phyloP scores from a whole-genome alignment of 2,329 filamentous ascomycete genomes.

The Ophiosphaerella herpotricha region DNA sequence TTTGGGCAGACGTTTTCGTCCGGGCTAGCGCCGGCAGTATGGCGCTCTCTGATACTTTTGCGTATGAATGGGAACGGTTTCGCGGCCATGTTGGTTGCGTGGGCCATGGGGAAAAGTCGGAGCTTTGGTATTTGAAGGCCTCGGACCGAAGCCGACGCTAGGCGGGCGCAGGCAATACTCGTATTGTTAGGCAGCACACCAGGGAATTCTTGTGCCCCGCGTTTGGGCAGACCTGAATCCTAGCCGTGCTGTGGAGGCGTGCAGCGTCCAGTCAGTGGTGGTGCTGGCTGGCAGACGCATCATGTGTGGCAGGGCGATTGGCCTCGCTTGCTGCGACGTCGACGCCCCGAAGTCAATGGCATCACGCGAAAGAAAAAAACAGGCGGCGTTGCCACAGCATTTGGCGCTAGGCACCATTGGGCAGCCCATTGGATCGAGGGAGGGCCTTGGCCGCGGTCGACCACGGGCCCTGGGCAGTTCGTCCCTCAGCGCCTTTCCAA shows the following conservation, averaged over 20 bases:
- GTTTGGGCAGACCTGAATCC: slow-evolving; percentile 21
- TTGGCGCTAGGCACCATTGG: slow-evolving; percentile 9
- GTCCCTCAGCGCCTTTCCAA: slow-evolving; percentile 25
- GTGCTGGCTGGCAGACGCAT: slow-evolving; percentile 6
- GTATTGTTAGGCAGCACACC: no score
- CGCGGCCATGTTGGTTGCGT: neutral
- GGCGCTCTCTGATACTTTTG: neutral
- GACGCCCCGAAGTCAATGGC: no score
- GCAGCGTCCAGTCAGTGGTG: slow-evolving; percentile 2
- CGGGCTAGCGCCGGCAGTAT: neutral
- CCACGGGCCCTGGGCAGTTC: slow-evolving; percentile 24
- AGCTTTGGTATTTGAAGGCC: no score
- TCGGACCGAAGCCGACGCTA: no score
- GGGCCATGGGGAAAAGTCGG: neutral
- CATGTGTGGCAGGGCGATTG: slow-evolving; percentile 30
- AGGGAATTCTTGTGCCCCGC: slow-evolving; percentile 4
- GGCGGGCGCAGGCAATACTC: neutral
- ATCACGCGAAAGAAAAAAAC: slow-evolving; percentile 8
- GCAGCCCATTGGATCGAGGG: slow-evolving; percentile 20
- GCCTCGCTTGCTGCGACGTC: no score
- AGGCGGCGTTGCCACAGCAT: slow-evolving; percentile 32
- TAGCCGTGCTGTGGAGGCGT: no score
- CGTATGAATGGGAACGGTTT: neutral
- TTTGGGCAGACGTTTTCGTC: no score
- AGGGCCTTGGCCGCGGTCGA: neutral